Evolutionary conservation across 495 filamentous ascomycete species (phyloP).

Genomic region (Aspergillus campestris): DNA sequence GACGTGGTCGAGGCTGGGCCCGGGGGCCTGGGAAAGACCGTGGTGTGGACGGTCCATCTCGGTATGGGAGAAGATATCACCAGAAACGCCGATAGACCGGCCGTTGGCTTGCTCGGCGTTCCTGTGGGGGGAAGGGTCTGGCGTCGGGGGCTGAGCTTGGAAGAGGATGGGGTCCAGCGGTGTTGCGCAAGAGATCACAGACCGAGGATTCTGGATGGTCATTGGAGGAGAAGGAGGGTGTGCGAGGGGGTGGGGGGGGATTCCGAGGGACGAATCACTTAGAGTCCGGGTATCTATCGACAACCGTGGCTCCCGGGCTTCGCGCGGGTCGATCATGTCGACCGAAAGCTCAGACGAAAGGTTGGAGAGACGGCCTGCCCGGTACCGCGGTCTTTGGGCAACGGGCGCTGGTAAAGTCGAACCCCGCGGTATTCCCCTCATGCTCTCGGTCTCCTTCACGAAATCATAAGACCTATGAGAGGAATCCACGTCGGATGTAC

Average conservation of each 20-base stretch:
- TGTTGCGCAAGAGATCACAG: slow-evolving; percentile 28
- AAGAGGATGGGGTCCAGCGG: slow-evolving; percentile 34
- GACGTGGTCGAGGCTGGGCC: slow-evolving; percentile 47
- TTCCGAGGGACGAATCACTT: slow-evolving; percentile 39
- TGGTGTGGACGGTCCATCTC: slow-evolving; percentile 18
- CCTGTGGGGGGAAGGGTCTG: slow-evolving; percentile 40
- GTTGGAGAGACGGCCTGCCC: slow-evolving; percentile 59
- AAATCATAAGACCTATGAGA: slow-evolving; percentile 43
- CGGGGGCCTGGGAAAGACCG: slow-evolving; percentile 3
- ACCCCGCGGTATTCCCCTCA: slow-evolving; percentile 41
- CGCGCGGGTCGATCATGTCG: slow-evolving; percentile 47
- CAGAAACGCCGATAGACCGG: slow-evolving; percentile 23
- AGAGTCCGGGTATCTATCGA: slow-evolving; percentile 26
- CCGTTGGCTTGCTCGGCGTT: slow-evolving; percentile 8
- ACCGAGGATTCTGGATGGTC: slow-evolving; percentile 55
- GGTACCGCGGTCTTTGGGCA: slow-evolving; percentile 47
- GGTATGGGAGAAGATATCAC: slow-evolving; percentile 30
- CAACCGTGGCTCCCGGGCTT: slow-evolving; percentile 31
- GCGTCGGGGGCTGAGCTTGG: slow-evolving; percentile 40
- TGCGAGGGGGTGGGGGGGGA: slow-evolving; percentile 57
- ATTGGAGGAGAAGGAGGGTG: slow-evolving; percentile 75
- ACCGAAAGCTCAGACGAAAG: slow-evolving; percentile 74
- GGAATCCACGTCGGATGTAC: slow-evolving; percentile 29
- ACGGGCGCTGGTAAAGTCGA: slow-evolving; percentile 33
- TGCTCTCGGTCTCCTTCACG: slow-evolving; percentile 52